phyloP scores from a whole-genome alignment of 257 asterid species.

The Apocynum venetum region DNA sequence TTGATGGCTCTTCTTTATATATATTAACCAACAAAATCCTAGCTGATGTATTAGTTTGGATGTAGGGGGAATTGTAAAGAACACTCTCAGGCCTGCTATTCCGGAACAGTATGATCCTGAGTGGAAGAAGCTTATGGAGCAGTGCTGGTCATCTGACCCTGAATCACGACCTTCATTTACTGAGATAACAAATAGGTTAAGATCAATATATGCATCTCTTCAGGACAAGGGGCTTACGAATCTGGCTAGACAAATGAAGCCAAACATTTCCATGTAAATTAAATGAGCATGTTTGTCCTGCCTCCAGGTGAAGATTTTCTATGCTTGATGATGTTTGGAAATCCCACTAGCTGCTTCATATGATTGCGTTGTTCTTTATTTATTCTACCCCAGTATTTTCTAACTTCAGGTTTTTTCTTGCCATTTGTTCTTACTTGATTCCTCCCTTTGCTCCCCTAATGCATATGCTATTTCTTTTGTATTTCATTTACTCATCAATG shows the following conservation, averaged over 20 bases:
- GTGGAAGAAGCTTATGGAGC: slow-evolving; percentile 71
- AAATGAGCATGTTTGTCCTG: not conserved
- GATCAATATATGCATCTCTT: slow-evolving; percentile 48
- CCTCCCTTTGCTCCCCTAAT: not conserved
- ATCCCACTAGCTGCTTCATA: not conserved
- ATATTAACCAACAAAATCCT: not conserved
- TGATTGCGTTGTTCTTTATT: not conserved
- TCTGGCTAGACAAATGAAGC: slow-evolving; percentile 24
- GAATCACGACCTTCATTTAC: slow-evolving; percentile 66
- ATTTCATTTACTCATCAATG: not conserved
- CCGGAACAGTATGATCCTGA: slow-evolving; percentile 63
- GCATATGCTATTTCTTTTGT: not conserved
- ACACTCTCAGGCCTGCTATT: slow-evolving; percentile 61
- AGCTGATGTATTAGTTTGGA: not conserved
- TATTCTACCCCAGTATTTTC: not conserved
- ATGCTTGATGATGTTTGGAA: not conserved
- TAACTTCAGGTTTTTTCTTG: not conserved
- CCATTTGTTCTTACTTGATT: not conserved
- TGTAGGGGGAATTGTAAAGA: slow-evolving; percentile 70
- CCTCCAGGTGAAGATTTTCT: not conserved
- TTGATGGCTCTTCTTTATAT: not conserved
- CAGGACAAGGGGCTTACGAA: slow-evolving; percentile 26
- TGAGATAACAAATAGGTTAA: slow-evolving; percentile 49
- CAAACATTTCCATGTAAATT: slow-evolving; percentile 33
- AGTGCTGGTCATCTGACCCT: slow-evolving; percentile 65